Base-by-base conservation (phyloP, 257 asterid genomes). In the Gynochthodes officinalis region DNA sequence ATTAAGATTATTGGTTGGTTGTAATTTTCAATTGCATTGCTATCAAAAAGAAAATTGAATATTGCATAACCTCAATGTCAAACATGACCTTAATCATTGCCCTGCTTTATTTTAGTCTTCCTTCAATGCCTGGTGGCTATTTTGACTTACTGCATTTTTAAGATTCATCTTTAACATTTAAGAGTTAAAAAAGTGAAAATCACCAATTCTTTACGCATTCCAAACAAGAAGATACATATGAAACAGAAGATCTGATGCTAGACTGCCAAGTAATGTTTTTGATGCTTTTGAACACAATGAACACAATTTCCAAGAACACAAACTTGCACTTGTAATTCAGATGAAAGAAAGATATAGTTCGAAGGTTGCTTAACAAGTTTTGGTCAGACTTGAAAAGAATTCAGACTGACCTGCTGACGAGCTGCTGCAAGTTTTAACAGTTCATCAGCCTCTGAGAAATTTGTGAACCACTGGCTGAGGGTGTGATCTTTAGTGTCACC, bases 361-460 rank as follows among this genome's bases (percentile, higher is more conserved):
- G 7, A 5, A 64, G 53, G 32, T 23, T 2, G 23, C 55, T 53
- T 10, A 16, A 52, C 37, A 21, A 42, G 39, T 40, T 27, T 18
- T 27, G 58, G 76, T 44, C 28, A 9, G n/a, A 42, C 18, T 11
- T 33, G 53, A 10, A 66, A 42, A 64, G 72, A 33, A 70, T 37
- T 73, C 58, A 63, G 66, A 77, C 69, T 73, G 53, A 93, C 98
- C 96, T 94, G 96, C 81, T 91, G 96, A 52, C 96, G 92, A 76
- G 97, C 97, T 61, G 96, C 95, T 60, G 96, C 96, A 71, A 94
- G 96, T 79, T 89, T 86, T 83, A 94, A 82, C 75, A 94, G 85
- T 83, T 89, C 98, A 76, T 89, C 98, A 40, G 97, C 97, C 84
- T 91, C 97, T 0, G 98, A 91, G 78, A 91, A 93, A 75, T 79